Percentiles rank a stretch among this genome's conserved stretches.
Conservation (phyloP, 345 rosid species). For the Mangifera indica region DNA sequence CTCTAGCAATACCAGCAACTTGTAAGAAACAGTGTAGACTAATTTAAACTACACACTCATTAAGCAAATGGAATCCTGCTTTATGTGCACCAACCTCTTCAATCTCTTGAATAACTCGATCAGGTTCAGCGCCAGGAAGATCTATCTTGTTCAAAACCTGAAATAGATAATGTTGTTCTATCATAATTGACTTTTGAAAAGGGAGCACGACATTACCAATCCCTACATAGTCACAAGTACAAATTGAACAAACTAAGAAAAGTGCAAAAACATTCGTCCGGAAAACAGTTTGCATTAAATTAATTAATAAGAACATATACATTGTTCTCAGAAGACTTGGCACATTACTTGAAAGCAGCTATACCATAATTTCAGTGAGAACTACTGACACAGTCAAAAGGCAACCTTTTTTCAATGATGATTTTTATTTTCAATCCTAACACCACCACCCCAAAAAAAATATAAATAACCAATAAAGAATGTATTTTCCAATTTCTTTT, state of each 20-base stretch:
- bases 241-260: neutral
- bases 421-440: too few species aligned
- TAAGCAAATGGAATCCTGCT: slow-evolving; percentile 28
- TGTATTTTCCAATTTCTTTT: neutral
- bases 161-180: slow-evolving; percentile 7
- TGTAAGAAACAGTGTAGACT: slow-evolving; percentile 9
- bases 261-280: neutral
- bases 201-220: neutral
- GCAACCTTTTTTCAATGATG: too few species aligned
- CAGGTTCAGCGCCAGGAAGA: slow-evolving; percentile 98
- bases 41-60: slow-evolving; percentile 33
- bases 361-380: too few species aligned
- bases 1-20: neutral
- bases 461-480: neutral
- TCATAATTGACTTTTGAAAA: neutral
- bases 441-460: neutral
- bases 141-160: slow-evolving; percentile 98
- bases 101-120: slow-evolving; percentile 73
- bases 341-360: too few species aligned
- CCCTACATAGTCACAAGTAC: neutral
- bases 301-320: neutral
- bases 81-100: slow-evolving; percentile 82
- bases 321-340: too few species aligned
- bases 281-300: neutral
- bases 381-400: too few species aligned